Percentiles rank a stretch among this genome's conserved stretches.
Evolutionary conservation across 2,329 filamentous ascomycete species (phyloP).

Genomic region (Epichloe scottii): DNA sequence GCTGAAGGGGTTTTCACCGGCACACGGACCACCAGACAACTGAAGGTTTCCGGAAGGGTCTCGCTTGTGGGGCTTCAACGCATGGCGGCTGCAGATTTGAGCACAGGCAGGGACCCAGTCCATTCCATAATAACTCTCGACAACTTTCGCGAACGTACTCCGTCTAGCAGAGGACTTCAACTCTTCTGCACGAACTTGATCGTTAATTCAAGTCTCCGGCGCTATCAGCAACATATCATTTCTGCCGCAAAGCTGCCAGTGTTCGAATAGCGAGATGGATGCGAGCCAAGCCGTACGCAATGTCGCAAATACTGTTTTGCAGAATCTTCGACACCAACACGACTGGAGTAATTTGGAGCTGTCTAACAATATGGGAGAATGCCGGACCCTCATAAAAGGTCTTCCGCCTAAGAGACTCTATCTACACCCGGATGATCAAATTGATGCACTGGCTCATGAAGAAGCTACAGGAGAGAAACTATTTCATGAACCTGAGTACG

Average conservation of each 20-base stretch:
- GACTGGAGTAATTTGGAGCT: slow-evolving; percentile 54
- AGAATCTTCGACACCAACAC: slow-evolving; percentile 65
- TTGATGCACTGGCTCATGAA: slow-evolving; percentile 53
- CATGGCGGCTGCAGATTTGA: too few species aligned
- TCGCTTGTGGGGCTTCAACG: too few species aligned
- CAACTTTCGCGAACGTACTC: too few species aligned
- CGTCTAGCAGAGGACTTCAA: too few species aligned
- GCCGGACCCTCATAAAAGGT: slow-evolving; percentile 57
- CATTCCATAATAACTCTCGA: too few species aligned
- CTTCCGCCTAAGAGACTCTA: slow-evolving; percentile 63
- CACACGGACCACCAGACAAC: too few species aligned
- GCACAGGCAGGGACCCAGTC: too few species aligned
- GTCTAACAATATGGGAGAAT: slow-evolving; percentile 31
- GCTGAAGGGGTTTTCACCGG: too few species aligned
- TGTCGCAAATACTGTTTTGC: slow-evolving; percentile 38
- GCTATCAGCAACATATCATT: not conserved
- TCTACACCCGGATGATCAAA: slow-evolving; percentile 72
- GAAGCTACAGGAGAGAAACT: slow-evolving; percentile 32
- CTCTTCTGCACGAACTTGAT: too few species aligned
- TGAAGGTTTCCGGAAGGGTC: too few species aligned
- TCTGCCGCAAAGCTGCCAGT: not conserved
- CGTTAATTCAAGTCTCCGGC: not conserved
- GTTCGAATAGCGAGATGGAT: not conserved
- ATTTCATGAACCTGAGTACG: slow-evolving; percentile 41
- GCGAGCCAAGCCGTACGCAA: slow-evolving; percentile 1